phyloP scores from a whole-genome alignment of 305 asterid species.

The Salvia sclarea region DNA sequence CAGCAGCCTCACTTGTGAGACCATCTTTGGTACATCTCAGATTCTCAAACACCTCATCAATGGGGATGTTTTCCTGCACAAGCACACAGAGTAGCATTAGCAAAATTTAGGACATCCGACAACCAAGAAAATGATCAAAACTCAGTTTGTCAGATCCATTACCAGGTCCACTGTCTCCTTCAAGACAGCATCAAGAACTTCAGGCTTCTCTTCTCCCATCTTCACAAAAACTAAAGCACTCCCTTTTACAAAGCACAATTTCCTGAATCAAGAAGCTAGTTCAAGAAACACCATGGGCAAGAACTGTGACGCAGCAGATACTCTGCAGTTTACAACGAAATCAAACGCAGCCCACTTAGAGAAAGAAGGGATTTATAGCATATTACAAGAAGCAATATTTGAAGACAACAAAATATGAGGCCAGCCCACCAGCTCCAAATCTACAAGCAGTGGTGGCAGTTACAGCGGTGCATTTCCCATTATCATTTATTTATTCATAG shows the following conservation, averaged over 20 bases:
- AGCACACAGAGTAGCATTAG: conserved; percentile 25
- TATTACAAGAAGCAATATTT: conserved; percentile 24
- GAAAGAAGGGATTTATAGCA: conserved; percentile 34
- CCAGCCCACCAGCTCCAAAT: conserved; percentile 59
- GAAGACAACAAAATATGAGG: conserved; percentile 31
- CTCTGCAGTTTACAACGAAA: conserved; percentile 3
- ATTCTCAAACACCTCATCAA: conserved; percentile 84
- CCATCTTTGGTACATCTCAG: conserved; percentile 86
- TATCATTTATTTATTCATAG: conserved; percentile 5
- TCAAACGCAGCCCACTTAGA: conserved; percentile 22
- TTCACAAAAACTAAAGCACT: conserved; percentile 18
- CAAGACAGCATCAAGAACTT: conserved; percentile 84
- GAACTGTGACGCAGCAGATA: conserved; percentile 7
- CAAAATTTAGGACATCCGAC: conserved; percentile 18
- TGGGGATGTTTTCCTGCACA: conserved; percentile 80
- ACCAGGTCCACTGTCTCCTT: conserved; percentile 96
- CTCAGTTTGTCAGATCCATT: conserved; percentile 58
- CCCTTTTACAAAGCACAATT: conserved; percentile 16
- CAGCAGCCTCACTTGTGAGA: conserved; percentile 67
- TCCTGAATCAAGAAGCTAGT: conserved; percentile 37
- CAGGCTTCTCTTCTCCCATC: conserved; percentile 77
- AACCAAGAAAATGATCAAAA: conserved; percentile 23
- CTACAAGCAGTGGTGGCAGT: conserved; percentile 49
- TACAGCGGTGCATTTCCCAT: conserved; percentile 36
- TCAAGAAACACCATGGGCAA: conserved; percentile 42